Evolutionary conservation across 805 yeast genomes (phyloP).

Genomic region (Barnettozyma siamensis): DNA sequence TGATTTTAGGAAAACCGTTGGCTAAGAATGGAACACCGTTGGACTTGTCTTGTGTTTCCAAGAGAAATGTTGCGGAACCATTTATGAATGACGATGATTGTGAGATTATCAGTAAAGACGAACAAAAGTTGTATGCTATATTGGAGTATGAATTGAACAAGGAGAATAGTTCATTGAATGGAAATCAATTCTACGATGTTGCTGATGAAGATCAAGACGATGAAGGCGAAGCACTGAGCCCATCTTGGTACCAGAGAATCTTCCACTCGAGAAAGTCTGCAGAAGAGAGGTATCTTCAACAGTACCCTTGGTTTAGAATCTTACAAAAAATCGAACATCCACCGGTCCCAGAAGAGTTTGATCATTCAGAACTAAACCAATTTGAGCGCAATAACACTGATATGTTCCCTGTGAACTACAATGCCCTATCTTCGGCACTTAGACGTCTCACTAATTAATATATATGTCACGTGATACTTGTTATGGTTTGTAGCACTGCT

Average conservation of each 20-base stretch:
- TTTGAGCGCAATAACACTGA: slow-evolving; percentile 10
- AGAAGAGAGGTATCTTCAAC: slow-evolving; percentile 4
- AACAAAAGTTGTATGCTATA: slow-evolving; percentile 16
- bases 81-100: slow-evolving; percentile 5
- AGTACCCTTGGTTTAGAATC: slow-evolving; percentile 21
- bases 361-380: not conserved
- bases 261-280: slow-evolving; percentile 4
- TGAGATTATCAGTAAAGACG: slow-evolving; percentile 12
- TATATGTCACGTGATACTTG: not conserved
- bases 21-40: slow-evolving; percentile 17
- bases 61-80: slow-evolving; percentile 8
- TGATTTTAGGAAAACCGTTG: slow-evolving; percentile 16
- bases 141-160: slow-evolving; percentile 20
- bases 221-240: slow-evolving; percentile 1
- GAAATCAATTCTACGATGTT: not conserved
- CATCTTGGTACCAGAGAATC: slow-evolving; percentile 1
- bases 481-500: not conserved
- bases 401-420: slow-evolving; percentile 9
- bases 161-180: slow-evolving; percentile 5
- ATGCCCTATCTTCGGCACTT: not conserved
- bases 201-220: slow-evolving; percentile 4
- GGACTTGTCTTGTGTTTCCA: slow-evolving; percentile 19
- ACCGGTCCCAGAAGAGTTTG: not conserved
- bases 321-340: slow-evolving; percentile 12
- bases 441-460: not conserved